phyloP scores from a whole-genome alignment of 495 filamentous ascomycete species.

The Monascus purpureus region DNA sequence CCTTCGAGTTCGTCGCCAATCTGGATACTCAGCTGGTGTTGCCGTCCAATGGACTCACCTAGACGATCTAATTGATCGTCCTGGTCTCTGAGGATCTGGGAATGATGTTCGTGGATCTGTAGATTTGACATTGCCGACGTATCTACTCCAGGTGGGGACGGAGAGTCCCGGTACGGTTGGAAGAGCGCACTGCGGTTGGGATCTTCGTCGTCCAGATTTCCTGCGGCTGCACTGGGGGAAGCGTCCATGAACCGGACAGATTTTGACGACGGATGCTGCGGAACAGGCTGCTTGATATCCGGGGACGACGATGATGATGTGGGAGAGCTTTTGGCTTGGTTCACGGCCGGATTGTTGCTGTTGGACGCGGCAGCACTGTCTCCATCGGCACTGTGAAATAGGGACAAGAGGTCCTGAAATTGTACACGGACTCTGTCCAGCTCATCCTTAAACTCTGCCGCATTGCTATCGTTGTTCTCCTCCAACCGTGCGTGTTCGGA shows the following conservation, averaged over 20 bases:
- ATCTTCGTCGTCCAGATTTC: constrained; percentile 29
- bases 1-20: constrained; percentile 93
- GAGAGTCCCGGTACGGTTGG: constrained; percentile 46
- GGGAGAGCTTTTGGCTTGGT: constrained; percentile 41
- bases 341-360: constrained; percentile 43
- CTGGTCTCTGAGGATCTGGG: constrained; percentile 64
- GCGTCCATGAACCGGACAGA: constrained; percentile 85
- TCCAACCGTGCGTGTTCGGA: constrained; percentile 48
- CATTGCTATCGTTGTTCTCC: constrained; percentile 40
- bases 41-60: constrained; percentile 74
- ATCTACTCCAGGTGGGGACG: constrained; percentile 46
- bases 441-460: constrained; percentile 57
- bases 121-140: constrained; percentile 59
- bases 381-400: constrained; percentile 47
- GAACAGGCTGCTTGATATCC: constrained; percentile 32
- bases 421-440: constrained; percentile 42
- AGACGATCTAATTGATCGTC: constrained; percentile 86
- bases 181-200: constrained; percentile 48
- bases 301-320: constrained; percentile 1
- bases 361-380: constrained; percentile 28
- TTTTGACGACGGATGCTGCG: constrained; percentile 44
- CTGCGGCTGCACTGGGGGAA: constrained; percentile 28
- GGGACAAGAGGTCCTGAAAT: constrained; percentile 42
- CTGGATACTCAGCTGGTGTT: constrained; percentile 84
- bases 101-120: constrained; percentile 79